Base-by-base conservation (phyloP, 2,329 filamentous ascomycete species). In the Aureobasidium sp. region DNA sequence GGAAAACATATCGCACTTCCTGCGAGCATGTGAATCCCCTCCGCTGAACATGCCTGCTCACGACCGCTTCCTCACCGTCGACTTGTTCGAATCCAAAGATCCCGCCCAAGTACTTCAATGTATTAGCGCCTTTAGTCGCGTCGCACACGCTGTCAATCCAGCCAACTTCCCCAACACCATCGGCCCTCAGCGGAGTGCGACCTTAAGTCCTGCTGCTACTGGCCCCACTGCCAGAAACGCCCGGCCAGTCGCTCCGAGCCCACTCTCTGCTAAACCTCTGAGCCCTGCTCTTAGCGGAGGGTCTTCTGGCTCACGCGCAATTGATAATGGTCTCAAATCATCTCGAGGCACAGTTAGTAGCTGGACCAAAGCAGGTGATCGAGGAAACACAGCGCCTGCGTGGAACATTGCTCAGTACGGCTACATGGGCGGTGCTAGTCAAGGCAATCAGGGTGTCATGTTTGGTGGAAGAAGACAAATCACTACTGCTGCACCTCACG, bases 361-460 rank as follows among this genome's bases (percentile, higher is more conserved):
- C 75, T 97, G 94, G 94, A 96, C 90, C 74, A 95, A 86, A 73
- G 90, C 83, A 73, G 83, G 84, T 61, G 90, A 97, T 67, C 89
- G 97, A 73, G 84, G 84, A 16, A 82, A 81, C 48, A 97, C 92
- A 1, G 82, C 87, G 30, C 94, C 94, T 0, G 94, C 94, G 1
- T 99, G 94, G 94, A 99, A 97, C 72, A 97, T 97, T 68, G 89
- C 92, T 62, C 94, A 99, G 72, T 99, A 99, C 72, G 92, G 94
- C 8, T 99, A 97, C 75, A 94, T 97, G 88, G 94, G 94, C 62
- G 94, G 94, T 53, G 94, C 94, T 30, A 97, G 90, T 70, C 94
- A 99, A 73, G 93, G 91, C 3, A 97, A 96, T 69, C 86, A 97
- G 64, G 94, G 94, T 21, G 91, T 99, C 67, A 86, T 90, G 11